These are phyloP conservation scores for Scleromitrula shiraiana DNA, from an alignment of 2,329 filamentous ascomycete species.

Conservation along the genomic window DNA sequence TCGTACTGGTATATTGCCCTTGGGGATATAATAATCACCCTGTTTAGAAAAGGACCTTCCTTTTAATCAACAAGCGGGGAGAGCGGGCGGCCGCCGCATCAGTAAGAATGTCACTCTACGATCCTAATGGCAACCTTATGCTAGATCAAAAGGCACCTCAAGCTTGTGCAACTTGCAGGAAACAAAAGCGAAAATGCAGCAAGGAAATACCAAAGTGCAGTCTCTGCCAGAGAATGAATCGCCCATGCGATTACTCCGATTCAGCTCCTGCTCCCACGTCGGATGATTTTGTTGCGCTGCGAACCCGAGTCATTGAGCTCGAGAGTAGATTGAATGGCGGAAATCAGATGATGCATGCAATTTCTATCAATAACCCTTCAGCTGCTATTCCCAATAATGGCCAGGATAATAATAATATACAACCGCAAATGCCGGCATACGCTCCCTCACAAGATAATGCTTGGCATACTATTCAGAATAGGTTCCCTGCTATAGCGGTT, in stretches of 20 bases:
- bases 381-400: conserved; percentile 3
- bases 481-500: conserved; percentile 38
- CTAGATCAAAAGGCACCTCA: conserved; percentile 30
- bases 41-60: too few relatives aligned
- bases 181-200: conserved; percentile 45
- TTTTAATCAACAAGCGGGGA: too few relatives aligned
- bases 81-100: too few relatives aligned
- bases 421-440: conserved; percentile 16
- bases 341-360: conserved; percentile 14
- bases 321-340: conserved; percentile 31
- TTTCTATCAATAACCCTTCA: conserved; percentile 21
- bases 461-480: conserved; percentile 26
- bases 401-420: conserved; percentile 17
- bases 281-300: conserved; percentile 34
- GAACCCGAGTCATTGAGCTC: conserved; percentile 32
- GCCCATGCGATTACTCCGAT: conserved; percentile 37
- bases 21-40: too few relatives aligned
- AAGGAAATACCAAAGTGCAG: conserved; percentile 41
- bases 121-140: background rate
- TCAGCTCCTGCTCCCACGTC: conserved; percentile 30
- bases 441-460: conserved; percentile 18
- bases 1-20: too few relatives aligned
- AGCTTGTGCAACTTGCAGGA: conserved; percentile 37
- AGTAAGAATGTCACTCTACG: background rate
- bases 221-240: conserved; percentile 37